Conservation (phyloP, 2,329 filamentous ascomycete genomes). For the Paradendryphiella salina region DNA sequence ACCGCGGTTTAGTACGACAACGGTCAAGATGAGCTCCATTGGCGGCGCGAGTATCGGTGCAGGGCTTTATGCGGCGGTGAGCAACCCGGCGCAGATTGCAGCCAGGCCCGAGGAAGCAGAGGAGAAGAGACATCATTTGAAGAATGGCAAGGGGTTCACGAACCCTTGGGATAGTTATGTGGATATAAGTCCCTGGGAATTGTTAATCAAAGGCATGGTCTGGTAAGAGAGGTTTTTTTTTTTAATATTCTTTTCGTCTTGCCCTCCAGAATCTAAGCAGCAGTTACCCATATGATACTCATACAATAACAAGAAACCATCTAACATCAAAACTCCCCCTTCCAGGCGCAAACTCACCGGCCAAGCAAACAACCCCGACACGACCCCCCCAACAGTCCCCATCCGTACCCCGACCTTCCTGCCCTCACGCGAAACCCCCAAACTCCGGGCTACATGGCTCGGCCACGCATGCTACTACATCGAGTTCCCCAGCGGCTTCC, state of each 20-base stretch:
- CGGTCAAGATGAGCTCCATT: slow-evolving; percentile 39
- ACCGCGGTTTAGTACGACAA: slow-evolving; percentile 18
- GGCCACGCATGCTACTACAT: slow-evolving; percentile 93
- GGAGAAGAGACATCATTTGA: slow-evolving; percentile 56
- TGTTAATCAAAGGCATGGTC: slow-evolving; percentile 45
- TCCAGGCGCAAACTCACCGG: slow-evolving; percentile 55
- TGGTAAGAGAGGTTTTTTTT: too few species aligned
- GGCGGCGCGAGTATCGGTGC: slow-evolving; percentile 31
- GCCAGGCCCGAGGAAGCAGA: slow-evolving; percentile 52
- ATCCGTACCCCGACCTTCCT: slow-evolving; percentile 71
- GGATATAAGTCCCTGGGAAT: slow-evolving; percentile 41
- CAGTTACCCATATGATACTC: too few species aligned
- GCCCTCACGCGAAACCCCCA: slow-evolving; percentile 58
- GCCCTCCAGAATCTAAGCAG: too few species aligned
- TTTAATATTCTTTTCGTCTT: too few species aligned
- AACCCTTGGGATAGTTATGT: slow-evolving; percentile 62
- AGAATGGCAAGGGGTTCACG: slow-evolving; percentile 58
- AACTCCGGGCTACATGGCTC: slow-evolving; percentile 87
- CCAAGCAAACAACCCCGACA: slow-evolving; percentile 61
- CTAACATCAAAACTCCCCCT: not conserved
- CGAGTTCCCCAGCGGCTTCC: slow-evolving; percentile 82
- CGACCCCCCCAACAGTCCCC: slow-evolving; percentile 66
- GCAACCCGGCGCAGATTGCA: slow-evolving; percentile 45
- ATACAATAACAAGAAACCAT: not conserved
- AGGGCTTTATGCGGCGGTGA: slow-evolving; percentile 49